Evolutionary conservation across 73 alveolate genomes (phyloP).

Genomic region (Tetrahymena elliotti): DNA sequence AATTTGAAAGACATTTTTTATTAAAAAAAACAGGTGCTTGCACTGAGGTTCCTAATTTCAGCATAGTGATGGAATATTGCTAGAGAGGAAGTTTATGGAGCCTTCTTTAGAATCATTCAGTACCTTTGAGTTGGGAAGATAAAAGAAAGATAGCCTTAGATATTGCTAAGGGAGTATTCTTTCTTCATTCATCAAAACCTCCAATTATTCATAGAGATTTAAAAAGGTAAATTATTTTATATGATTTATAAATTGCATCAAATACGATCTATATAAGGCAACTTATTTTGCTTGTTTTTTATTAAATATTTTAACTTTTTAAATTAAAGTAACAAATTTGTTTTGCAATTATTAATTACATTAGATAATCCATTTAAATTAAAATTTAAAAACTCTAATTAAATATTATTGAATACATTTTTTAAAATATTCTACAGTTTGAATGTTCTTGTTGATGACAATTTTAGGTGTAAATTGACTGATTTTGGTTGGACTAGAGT

Average conservation of each 20-base stretch:
- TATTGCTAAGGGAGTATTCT: constrained; percentile 92
- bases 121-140: constrained; percentile 82
- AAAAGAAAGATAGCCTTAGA: constrained; percentile 91
- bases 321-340: background rate
- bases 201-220: constrained; percentile 96
- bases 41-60: constrained; percentile 86
- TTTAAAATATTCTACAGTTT: constrained; percentile 6
- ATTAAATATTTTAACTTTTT: too few species aligned
- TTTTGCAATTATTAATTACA: background rate
- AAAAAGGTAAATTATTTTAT: constrained; percentile 48
- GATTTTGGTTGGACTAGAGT: constrained; percentile 98
- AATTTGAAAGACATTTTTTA: background rate
- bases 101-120: constrained; percentile 64
- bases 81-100: constrained; percentile 93
- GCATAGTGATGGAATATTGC: constrained; percentile 90
- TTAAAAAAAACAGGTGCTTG: constrained; percentile 62
- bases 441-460: constrained; percentile 93
- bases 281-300: background rate
- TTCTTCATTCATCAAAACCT: constrained; percentile 88
- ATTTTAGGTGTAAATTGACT: constrained; percentile 88
- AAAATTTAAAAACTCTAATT: too few species aligned
- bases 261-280: background rate
- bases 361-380: background rate
- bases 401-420: too few species aligned
- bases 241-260: background rate